Evolutionary conservation across 2,329 filamentous ascomycete genomes (phyloP), one percentile per base, ranked within the genome.

Genomic region (Annulohypoxylon truncatum): DNA sequence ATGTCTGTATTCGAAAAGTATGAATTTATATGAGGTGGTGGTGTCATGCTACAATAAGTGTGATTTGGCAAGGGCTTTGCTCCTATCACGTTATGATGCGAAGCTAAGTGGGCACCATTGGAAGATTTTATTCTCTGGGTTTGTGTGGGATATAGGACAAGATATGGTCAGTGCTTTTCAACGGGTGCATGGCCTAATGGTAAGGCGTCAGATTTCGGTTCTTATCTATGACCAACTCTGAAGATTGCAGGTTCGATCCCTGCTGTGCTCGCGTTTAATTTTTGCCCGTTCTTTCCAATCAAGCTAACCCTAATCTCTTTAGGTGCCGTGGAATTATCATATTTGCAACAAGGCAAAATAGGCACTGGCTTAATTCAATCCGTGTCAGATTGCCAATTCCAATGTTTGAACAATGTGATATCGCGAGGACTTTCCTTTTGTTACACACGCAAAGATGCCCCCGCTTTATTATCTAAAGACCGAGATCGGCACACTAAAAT

Each of bases 171-270:
- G 13, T 2, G 7, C 6, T 38, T 20, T 35, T 18, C 40, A 51
- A 50, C 5, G 70, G 70, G 62, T 62, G 64, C 61, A 65, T 76
- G 74, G 73, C 74, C 71, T 74, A 75, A 76, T 75, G 74, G 72
- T 74, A 76, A 72, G 71, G 75, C 74, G 73, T 72, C 71, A 76
- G 72, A 76, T 76, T 76, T 76, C 73, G 74, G 75, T 72, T 40
- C n/a, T n/a, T 22, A 20, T 26, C 9, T 48, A 64, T 40, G 26
- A 42, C 46, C 60, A 64, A 13, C 74, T 76, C 73, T 75, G 70
- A 72, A 76, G 72, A 75, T 76, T 76, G 73, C 71, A 70, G 74
- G 74, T 76, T 76, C 74, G 74, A 76, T 68, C 73, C 74, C 74
- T 73, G 71, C 70, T 67, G 69, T 68, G 67, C 71, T 76, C 73